Evolutionary conservation across 495 filamentous ascomycete species (phyloP), one percentile per base, ranked within the genome.

Genomic region (Xylaria telfairii): DNA sequence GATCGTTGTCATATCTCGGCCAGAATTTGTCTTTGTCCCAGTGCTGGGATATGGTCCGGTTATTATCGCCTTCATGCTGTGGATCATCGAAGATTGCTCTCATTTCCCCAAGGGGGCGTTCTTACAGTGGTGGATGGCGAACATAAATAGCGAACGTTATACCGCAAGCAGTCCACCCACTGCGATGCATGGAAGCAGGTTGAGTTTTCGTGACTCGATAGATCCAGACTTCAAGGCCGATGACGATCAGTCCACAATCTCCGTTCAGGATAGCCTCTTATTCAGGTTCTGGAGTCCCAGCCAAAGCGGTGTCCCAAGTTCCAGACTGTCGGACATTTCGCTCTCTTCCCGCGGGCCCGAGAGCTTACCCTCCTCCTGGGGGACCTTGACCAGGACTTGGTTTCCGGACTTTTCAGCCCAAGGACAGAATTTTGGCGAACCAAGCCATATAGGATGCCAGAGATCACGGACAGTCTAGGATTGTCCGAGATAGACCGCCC

Each of bases 241-340:
- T 39, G 57, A 63, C 44, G 57, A 24, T 41, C 32, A n/a, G 9
- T 42, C 51, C 49, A 32, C n/a, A 17, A 54, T 57, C 9, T 56
- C 21, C 37, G 39, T 24, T 5, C 54, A 44, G 24, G 53, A 75
- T 32, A 54, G 28, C 49, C 49, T 68, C n/a, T 67, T 73, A 15
- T 54, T 49, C 28, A 69, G 41, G 5, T 67, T 72, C 4, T 78
- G 49, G 59, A 64, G 37, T 21, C 49, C 68, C n/a, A 39, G 21
- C 47, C 63, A 59, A 49, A 74, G 71, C 39, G 30, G 53, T 24
- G 63, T 47, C 42, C 61, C 69, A 13, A 78, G 76, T 30, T 73
- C 75, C 24, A 54, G 57, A 24, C 68, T 72, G 8, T 78, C 76
- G 9, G 76, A 76, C 7, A 75, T 78, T 24, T 78, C 74, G 3